phyloP scores from a whole-genome alignment of 768 basidiomycete species.

The Phaeotremella fagi region DNA sequence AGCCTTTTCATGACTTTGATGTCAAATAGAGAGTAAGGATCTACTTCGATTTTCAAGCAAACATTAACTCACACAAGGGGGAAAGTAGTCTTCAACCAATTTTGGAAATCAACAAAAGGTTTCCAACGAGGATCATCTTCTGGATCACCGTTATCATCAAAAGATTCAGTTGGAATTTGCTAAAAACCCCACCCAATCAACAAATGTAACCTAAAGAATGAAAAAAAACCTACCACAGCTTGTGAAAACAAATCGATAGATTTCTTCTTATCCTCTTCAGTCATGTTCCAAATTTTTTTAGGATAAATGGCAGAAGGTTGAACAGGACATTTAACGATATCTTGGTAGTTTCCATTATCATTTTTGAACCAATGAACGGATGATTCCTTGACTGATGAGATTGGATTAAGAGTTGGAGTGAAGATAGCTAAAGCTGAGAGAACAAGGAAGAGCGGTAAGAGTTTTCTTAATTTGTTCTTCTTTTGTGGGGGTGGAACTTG shows the following conservation, averaged over 20 bases:
- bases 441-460: background rate
- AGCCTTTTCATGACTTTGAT: slow-evolving; percentile 23
- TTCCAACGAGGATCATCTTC: slow-evolving; percentile 46
- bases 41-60: background rate
- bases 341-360: background rate
- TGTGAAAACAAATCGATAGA: slow-evolving; percentile 21
- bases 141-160: slow-evolving; percentile 46
- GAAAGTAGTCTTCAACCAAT: slow-evolving; percentile 40
- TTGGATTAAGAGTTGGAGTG: background rate
- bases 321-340: slow-evolving; percentile 21
- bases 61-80: slow-evolving; percentile 31
- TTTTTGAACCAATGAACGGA: background rate
- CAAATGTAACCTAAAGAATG: background rate
- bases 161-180: slow-evolving; percentile 44
- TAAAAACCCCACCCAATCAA: slow-evolving; percentile 1
- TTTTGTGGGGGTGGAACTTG: too few species aligned
- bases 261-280: slow-evolving; percentile 25
- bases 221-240: slow-evolving; percentile 34
- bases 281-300: slow-evolving; percentile 28
- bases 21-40: background rate
- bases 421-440: background rate
- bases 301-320: slow-evolving; percentile 37
- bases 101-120: slow-evolving; percentile 46
- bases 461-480: background rate
- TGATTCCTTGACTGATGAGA: too few species aligned